A percentile compares a stretch with the other conserved stretches of the same genome.
Evolutionary conservation across 805 yeast genomes (phyloP).

Genomic region (Metschnikowia proteae): DNA sequence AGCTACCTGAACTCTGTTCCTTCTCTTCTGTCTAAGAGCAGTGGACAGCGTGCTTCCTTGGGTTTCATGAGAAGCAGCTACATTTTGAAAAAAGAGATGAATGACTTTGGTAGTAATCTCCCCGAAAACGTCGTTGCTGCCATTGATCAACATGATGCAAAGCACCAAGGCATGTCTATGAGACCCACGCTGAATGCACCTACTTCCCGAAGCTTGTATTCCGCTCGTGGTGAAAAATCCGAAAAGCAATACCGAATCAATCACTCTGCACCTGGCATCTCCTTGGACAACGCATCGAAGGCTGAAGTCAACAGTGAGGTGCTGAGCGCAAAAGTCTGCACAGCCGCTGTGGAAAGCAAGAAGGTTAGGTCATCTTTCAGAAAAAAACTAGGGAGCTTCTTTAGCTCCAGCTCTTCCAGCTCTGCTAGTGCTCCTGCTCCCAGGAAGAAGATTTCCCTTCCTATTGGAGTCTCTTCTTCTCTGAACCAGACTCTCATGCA

Average conservation of each 20-base stretch:
- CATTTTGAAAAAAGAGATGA: slow-evolving; percentile 41
- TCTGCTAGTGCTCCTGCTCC: not conserved
- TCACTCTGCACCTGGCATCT: not conserved
- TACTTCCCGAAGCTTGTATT: slow-evolving; percentile 1
- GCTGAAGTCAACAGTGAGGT: not conserved
- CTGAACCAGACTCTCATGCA: slow-evolving; percentile 1
- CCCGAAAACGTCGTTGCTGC: slow-evolving; percentile 28
- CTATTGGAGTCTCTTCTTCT: slow-evolving; percentile 5
- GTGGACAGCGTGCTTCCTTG: slow-evolving; percentile 30
- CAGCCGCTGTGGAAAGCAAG: not conserved
- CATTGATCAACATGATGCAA: slow-evolving; percentile 3
- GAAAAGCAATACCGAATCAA: not conserved
- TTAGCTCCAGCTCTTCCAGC: slow-evolving; percentile 6
- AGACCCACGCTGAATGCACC: not conserved
- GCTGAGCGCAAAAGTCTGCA: not conserved
- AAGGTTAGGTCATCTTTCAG: slow-evolving; percentile 11
- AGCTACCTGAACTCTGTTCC: slow-evolving; percentile 15
- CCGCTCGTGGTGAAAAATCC: not conserved
- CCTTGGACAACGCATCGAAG: not conserved
- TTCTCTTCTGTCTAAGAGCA: slow-evolving; percentile 9
- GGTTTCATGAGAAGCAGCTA: slow-evolving; percentile 44
- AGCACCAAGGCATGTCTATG: not conserved
- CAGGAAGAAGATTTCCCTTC: slow-evolving; percentile 10
- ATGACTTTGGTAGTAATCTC: slow-evolving; percentile 26
- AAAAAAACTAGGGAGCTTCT: slow-evolving; percentile 9